Base-by-base conservation (phyloP, 1,139 yeast species). In the Magnusiomyces tetraspermus region DNA sequence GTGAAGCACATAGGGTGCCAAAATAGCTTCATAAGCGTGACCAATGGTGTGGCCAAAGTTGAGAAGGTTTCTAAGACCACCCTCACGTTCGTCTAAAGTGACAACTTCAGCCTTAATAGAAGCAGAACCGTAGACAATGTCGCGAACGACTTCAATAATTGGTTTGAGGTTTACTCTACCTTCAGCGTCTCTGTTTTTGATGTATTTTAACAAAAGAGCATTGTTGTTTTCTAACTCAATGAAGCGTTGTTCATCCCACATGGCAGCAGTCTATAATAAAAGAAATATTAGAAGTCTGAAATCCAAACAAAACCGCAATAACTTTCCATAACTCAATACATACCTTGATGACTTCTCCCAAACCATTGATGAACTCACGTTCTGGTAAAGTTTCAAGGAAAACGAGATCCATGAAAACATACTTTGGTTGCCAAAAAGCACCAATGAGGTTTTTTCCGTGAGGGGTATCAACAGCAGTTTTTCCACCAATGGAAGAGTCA, bases 391-490 rank as follows among this genome's bases (percentile, higher is more conserved):
- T 85, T 60, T 84, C 84, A 65, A 94, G 76, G 72, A 94, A 92
- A 36, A 84, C 78, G 53, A 90, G 82, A 70, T 94, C 99, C 48
- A 86, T 92, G 65, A 89, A 83, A 57, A 92, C 88, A 61, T 85
- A 83, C 62, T 79, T 74, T 8, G 98, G 98, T 71, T 94, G 99
- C 85, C 96, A 94, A 71, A 94, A 94, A 0, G 98, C 94, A 58
- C 99, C 99, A 59, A 94, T 79, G 60, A 94, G 83, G 72, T 94
- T 94, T 75, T 94, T 94, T 49, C 99, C 98, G 60, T 84, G 71
- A 1, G 97, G 96, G n/a, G 97, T 90, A 67, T 94, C 98, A 57
- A 94, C 92, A 44, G 98, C 98, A 38, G 98, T 94, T 68, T 94
- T 94, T 48, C 99, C 99, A 53, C 99, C 99, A 60, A 94, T 90